Conservation (phyloP, 495 filamentous ascomycete species). For the Trichoderma asperelloides region DNA sequence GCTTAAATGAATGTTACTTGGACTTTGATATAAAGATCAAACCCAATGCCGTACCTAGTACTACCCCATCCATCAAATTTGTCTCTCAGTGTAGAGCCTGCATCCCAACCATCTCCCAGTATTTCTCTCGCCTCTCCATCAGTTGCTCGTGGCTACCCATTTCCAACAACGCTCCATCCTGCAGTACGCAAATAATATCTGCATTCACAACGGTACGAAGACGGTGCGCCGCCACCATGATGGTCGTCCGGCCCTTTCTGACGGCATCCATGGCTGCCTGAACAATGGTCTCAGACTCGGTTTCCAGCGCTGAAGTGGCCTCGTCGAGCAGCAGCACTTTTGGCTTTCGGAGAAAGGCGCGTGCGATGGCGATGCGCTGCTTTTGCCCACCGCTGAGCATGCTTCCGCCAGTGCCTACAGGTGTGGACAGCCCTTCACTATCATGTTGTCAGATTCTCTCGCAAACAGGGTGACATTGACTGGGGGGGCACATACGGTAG, state of each 20-base stretch:
- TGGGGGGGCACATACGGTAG: constrained; percentile 32
- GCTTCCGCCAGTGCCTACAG: constrained; percentile 56
- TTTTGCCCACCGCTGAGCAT: constrained; percentile 72
- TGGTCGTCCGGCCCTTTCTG: constrained; percentile 55
- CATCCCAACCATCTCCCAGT: constrained; percentile 49
- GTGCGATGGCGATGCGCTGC: constrained; percentile 71
- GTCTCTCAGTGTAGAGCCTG: no score
- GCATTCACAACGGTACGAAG: constrained; percentile 46
- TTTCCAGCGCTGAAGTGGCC: constrained; percentile 68
- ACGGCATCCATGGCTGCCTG: constrained; percentile 65
- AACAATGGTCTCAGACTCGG: constrained; percentile 64
- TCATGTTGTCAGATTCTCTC: no score
- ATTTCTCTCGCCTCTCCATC: constrained; percentile 42
- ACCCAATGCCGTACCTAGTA: no score
- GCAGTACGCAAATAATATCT: constrained; percentile 50
- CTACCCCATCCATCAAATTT: no score
- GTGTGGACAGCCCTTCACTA: constrained; percentile 54
- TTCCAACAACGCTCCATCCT: constrained; percentile 47
- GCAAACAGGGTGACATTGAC: no score
- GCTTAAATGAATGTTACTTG: no score
- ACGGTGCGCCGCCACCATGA: constrained; percentile 68
- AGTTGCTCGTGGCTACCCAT: constrained; percentile 45
- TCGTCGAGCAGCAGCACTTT: constrained; percentile 72
- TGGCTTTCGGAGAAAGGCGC: constrained; percentile 70
- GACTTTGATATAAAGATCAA: no score